Base-by-base conservation (phyloP, 2,329 filamentous ascomycete genomes). In the Xylariales sp. region DNA sequence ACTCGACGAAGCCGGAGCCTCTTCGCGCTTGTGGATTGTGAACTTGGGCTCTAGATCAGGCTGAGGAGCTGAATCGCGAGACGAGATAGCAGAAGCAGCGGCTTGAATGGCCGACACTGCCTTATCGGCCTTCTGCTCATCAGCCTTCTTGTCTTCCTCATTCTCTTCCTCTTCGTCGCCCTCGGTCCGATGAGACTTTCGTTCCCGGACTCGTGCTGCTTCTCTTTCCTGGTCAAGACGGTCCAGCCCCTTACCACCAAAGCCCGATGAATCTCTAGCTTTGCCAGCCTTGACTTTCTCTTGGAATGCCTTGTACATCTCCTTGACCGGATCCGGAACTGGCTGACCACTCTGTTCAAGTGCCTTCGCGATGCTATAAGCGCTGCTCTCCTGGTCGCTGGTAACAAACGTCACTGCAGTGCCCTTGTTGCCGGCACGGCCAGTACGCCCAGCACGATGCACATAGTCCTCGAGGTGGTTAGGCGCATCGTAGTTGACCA, bases 381-480 rank as follows among this genome's bases (percentile, higher is more conserved):
- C 86, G 57, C 87, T 96, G 49, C 88, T 88, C 58, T 95, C 90
- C 61, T 98, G 90, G 34, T 94, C 87, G 31, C 88, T 84, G 0
- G 88, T 94, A 44, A 98, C 72, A 58, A 97, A 95, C 0, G 93
- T 98, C 38, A 98, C 87, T 0, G 93, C 93, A 28, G 89, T 95
- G 48, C 93, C 93, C 16, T 82, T 95, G 56, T 96, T 95, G 29
- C 93, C 93, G 33, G 93, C 93, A 59, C 93, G 84, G 9, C 93
- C 93, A 6, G 93, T 97, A 54, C 93, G 87, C 35, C 93, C 93
- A 42, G 87, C 88, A 48, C 93, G 84, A 62, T 96, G 93, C 29
- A 97, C 91, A 56, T 97, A 97, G 58, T 97, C 93, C 65, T 98
- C 93, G 47, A 95, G 66, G 65, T 97, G 90, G 55, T 95, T 95